phyloP scores from a whole-genome alignment of 2,329 filamentous ascomycete genomes.

The Aspergillus aculeatinus region DNA sequence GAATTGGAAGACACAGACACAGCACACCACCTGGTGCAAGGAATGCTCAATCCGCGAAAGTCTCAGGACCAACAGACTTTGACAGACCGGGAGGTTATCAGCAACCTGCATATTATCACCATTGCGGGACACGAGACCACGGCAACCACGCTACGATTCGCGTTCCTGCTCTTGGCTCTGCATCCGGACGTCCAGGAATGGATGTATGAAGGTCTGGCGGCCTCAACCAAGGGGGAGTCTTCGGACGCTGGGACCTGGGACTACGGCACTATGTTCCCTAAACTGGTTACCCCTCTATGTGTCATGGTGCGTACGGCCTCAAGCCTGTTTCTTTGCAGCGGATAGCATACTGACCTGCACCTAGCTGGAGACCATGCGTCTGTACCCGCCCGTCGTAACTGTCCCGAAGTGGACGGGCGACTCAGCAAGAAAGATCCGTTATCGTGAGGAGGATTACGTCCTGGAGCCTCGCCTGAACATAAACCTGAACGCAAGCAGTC shows the following conservation, averaged over 20 bases:
- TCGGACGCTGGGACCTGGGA: slow-evolving; percentile 30
- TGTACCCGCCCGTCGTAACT: slow-evolving; percentile 38
- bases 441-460: slow-evolving; percentile 13
- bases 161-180: slow-evolving; percentile 46
- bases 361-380: slow-evolving; percentile 46
- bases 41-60: slow-evolving; percentile 14
- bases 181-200: slow-evolving; percentile 49
- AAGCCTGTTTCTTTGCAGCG: background rate
- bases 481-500: slow-evolving; percentile 15
- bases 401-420: slow-evolving; percentile 31
- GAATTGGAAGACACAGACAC: slow-evolving; percentile 20
- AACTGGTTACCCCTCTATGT: slow-evolving; percentile 29
- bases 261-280: slow-evolving; percentile 41
- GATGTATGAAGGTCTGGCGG: slow-evolving; percentile 43
- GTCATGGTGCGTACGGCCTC: slow-evolving; percentile 18
- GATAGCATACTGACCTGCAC: slow-evolving; percentile 14
- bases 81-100: slow-evolving; percentile 45
- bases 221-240: slow-evolving; percentile 22
- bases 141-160: slow-evolving; percentile 46
- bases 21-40: slow-evolving; percentile 17
- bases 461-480: slow-evolving; percentile 18
- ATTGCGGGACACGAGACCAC: slow-evolving; percentile 56
- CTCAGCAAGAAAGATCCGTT: slow-evolving; percentile 12
- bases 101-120: slow-evolving; percentile 52
- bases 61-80: slow-evolving; percentile 6